phyloP scores from a whole-genome alignment of 2,329 filamentous ascomycete species.

The Scedosporium minutisporum region DNA sequence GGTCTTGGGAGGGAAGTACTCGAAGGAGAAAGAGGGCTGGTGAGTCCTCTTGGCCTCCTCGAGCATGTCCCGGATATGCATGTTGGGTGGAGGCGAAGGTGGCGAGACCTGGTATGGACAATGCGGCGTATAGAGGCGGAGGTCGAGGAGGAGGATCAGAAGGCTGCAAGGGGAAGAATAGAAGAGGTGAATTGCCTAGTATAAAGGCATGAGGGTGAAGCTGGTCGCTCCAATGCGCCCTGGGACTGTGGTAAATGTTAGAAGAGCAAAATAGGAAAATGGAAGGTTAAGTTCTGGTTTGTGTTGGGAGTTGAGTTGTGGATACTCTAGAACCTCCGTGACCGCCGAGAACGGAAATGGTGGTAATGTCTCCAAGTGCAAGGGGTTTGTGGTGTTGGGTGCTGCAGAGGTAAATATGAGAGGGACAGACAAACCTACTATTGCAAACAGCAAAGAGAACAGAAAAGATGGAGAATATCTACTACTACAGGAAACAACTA shows the following conservation, averaged over 20 bases:
- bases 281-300: neutral
- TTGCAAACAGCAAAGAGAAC: neutral
- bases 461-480: neutral
- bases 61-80: constrained; percentile 95
- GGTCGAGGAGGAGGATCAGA: neutral
- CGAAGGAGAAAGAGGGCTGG: constrained; percentile 91
- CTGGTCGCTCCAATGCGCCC: neutral
- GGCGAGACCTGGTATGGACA: neutral
- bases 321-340: neutral
- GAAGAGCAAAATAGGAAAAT: neutral
- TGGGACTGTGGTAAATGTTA: neutral
- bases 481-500: neutral
- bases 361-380: neutral
- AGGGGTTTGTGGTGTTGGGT: neutral
- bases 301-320: neutral
- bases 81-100: constrained; percentile 33
- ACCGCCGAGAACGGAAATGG: neutral
- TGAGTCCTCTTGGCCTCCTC: constrained; percentile 68
- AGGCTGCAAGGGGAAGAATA: neutral
- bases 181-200: neutral
- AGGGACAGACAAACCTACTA: neutral
- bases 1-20: constrained; percentile 98
- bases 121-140: neutral
- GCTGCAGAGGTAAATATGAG: neutral
- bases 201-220: neutral